Base-by-base conservation (phyloP, 306 rosid species). In the Myrica gale region DNA sequence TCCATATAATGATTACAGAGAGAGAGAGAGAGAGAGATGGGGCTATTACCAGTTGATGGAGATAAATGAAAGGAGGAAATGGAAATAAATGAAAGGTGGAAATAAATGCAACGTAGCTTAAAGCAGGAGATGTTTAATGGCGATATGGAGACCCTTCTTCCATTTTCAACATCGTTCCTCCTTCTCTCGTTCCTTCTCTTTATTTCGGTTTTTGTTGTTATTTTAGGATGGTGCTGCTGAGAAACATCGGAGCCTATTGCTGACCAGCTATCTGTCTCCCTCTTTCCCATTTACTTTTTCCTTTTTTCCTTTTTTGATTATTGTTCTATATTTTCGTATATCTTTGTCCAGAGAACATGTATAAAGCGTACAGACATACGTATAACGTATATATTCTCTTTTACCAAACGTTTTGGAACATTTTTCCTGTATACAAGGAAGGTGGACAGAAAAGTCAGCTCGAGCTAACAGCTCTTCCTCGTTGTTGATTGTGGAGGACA, bases 201-300 rank as follows among this genome's bases (percentile, higher is more conserved):
- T 20, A 21, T 61, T 77, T 56, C 65, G 65, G 43, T 62, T 61
- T 57, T 68, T 81, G 82, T 61, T 81, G 84, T 87, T 85, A 81
- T 85, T 88, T 86, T 91, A 65, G 90, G 85, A 87, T 68, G 90
- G 88, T 67, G 82, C 77, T 86, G 87, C 92, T 84, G 79, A 68
- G 98, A 90, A 94, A 82, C 89, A 87, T 84, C 94, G 90, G 88
- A 85, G 83, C 84, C 83, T 66, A 85, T 93, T 91, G 90, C 90
- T 90, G 90, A 84, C 93, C 91, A 88, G 88, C 89, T 87, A 65
- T 21, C 60, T 42, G 7, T 50, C 63, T 73, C 74, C 55, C 47
- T 32, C 32, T 4, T 51, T 57, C 0, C 23, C 17, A 2, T 20
- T 44, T 42, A 0, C 9, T 32, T 44, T 4, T 51, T 57, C 0